Base-by-base conservation (phyloP, 225 moss, liverwort and hornwort genomes). In the Ulota crispa region DNA sequence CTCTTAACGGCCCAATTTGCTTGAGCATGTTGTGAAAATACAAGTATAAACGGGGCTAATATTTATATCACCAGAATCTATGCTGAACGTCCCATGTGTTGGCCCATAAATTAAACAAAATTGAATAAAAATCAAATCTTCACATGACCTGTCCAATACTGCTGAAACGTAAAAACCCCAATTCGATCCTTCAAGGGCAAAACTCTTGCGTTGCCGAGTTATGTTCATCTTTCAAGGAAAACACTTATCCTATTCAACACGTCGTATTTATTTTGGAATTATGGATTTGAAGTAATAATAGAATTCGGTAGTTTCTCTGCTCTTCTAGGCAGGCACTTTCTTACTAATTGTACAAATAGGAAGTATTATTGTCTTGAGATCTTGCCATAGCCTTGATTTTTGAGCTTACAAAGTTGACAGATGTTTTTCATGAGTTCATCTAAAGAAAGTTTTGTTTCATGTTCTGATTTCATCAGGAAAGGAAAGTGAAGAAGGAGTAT, bases 401-500 rank as follows among this genome's bases (percentile, higher is more conserved):
- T 60, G 65, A 41, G 57, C 36, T 57, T 39, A 43, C 47, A 68
- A 24, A 52, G 57, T 47, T 57, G 50, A 43, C 55, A 63, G 30
- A 16, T 78, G 18, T 45, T 59, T 45, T 65, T 65, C 15, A 24
- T 60, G 55, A 79, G 26, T 55, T 79, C 14, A 36, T 60, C 36
- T 68, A 42, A 78, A 65, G 50, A 62, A 62, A 18, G 70, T 26
- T 64, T 37, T 53, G 11, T 34, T 69, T 41, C 24, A 24, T 78
- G 62, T 36, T 79, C 10, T 82, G 54, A 15, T 55, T 61, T 52
- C 45, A 75, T 80, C 92, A 98, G 97, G 94, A 99, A 36, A 92
- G 92, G 72, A 92, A 93, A 89, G 99, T 99, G n/a, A 90, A 91
- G 82, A 99, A 99, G 79, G 84, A 90, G 64, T 99, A 99, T 68